Evolutionary conservation across 129 eudicot genomes (phyloP), one percentile per base, ranked within the genome.

Genomic region (Pulicaria dysenterica): DNA sequence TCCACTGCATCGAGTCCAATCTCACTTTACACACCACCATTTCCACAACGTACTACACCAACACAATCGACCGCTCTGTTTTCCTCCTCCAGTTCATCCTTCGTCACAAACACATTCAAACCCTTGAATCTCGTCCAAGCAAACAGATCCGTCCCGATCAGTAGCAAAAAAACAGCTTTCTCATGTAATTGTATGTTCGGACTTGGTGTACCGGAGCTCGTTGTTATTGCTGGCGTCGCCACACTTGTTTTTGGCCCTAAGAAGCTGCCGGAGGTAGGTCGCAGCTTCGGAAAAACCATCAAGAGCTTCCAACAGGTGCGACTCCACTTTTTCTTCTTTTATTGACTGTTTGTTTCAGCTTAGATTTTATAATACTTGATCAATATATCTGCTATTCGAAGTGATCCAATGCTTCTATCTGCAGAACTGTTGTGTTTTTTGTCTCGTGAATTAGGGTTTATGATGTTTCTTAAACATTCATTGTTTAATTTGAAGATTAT

Each of bases 161-260:
- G 36, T 9, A 50, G 13, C 39, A 77, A 50, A 17, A 76, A 39
- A 8, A 76, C 58, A 72, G 85, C 85, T 38, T 51, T 91, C 0
- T 76, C 85, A 6, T 88, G 95, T 57, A 84, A 74, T 50, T 82
- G 88, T 55, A 64, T 88, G 75, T 91, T 91, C 71, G 97, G 97
- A 72, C 88, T 91, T 57, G 97, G 97, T 6, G 81, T 91, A 48
- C 97, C 97, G 49, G 97, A 91, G 88, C 81, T 91, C 49, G 97
- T 80, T 9, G 97, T 91, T 12, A 91, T 91, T 17, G 97, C 85
- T 5, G 96, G 97, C 36, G 97, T 91, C 10, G 88, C 91, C 6
- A 87, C 90, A 13, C 92, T 91, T 46, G 88, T 91, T 55, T 91
- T 91, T 58, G 97, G 97, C 14, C 97, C 97, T 40, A 91, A 84